Base-by-base conservation (phyloP, 768 basidiomycete species). In the Arthromyces matolae region DNA sequence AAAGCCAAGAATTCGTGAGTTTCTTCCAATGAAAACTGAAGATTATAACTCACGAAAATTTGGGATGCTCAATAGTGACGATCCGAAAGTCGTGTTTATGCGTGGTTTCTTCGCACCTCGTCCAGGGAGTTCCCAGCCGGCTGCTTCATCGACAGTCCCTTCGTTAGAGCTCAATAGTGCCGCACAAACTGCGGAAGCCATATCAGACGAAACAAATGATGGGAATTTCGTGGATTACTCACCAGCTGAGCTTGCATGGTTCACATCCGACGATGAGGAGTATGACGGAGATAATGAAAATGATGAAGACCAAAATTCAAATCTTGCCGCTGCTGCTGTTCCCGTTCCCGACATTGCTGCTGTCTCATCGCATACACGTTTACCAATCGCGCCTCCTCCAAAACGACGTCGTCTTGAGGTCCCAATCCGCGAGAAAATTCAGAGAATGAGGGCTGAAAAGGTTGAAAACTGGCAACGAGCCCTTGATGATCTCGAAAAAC, bases 371-470 rank as follows among this genome's bases (percentile, higher is more conserved):
- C 5, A 5, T 18, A 18, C 18, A 3, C n/a, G 22, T 10, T 25
- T 39, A n/a, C 22, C 38, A 5, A 8, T 25, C 16, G 38, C 23
- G 13, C 50, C 58, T 8, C 46, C 38, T 23, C 35, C 2, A 25
- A 57, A 59, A 42, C 27, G 52, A 38, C 44, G 43, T 8, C 35
- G 40, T 14, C 52, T 54, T 36, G 47, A 45, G 13, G 36, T 54
- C 12, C 42, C 50, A 8, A 44, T 32, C 29, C 31, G 29, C 28
- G 48, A 4, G 5, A 8, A 13, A 10, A 8, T n/a, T 2, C 1
- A 37, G 27, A 18, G 9, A 7, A n/a, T 4, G 8, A 39, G 27
- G 7, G 8, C 19, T 39, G 22, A 38, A 32, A 20, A n/a, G 16
- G 14, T 13, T 2, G 10, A 32, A 22, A 23, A 38, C 16, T 25